These are phyloP conservation scores for Ganoderma leucocontextum DNA, from an alignment of 1,284 basidiomycete genomes.

Conservation along the genomic window DNA sequence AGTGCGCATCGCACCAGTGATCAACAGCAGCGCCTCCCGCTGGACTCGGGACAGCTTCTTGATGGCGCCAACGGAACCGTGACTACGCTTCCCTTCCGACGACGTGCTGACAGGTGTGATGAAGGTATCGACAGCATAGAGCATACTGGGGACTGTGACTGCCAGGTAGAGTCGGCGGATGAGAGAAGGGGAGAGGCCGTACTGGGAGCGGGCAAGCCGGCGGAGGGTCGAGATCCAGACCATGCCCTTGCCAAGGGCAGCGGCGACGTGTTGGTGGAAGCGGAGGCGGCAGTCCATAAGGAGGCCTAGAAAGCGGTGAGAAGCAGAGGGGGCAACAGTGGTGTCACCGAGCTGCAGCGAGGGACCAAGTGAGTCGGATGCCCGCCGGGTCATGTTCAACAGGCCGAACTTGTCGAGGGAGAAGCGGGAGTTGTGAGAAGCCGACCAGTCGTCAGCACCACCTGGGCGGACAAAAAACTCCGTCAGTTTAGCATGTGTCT, in stretches of 20 bases:
- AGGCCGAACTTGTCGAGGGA: conserved; percentile 38
- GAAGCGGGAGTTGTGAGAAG: conserved; percentile 36
- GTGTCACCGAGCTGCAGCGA: conserved; percentile 20
- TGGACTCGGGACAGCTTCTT: conserved; percentile 40
- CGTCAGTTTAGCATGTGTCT: background rate
- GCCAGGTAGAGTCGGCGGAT: conserved; percentile 36
- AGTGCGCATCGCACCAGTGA: conserved; percentile 46
- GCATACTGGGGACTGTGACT: conserved; percentile 45
- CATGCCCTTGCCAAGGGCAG: conserved; percentile 43
- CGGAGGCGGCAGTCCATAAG: conserved; percentile 45
- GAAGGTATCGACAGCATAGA: conserved; percentile 48
- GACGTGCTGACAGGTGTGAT: conserved; percentile 35
- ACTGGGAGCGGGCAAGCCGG: conserved; percentile 32
- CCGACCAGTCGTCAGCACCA: conserved; percentile 37
- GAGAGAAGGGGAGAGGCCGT: conserved; percentile 10
- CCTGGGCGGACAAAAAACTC: conserved; percentile 34
- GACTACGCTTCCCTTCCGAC: conserved; percentile 18
- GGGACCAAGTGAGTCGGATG: conserved; percentile 21
- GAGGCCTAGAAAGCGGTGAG: conserved; percentile 46
- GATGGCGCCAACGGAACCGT: conserved; percentile 23
- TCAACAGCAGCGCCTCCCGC: conserved; percentile 40
- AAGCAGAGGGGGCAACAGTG: conserved; percentile 21
- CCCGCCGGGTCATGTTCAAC: conserved; percentile 22
- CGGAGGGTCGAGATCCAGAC: conserved; percentile 33
- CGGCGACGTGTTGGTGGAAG: conserved; percentile 42